Percentiles rank a stretch among this genome's conserved stretches.
These are phyloP conservation scores for Bonia amplexicaulis DNA, from an alignment of 176 grass and related monocot genomes.

Conservation along the genomic window DNA sequence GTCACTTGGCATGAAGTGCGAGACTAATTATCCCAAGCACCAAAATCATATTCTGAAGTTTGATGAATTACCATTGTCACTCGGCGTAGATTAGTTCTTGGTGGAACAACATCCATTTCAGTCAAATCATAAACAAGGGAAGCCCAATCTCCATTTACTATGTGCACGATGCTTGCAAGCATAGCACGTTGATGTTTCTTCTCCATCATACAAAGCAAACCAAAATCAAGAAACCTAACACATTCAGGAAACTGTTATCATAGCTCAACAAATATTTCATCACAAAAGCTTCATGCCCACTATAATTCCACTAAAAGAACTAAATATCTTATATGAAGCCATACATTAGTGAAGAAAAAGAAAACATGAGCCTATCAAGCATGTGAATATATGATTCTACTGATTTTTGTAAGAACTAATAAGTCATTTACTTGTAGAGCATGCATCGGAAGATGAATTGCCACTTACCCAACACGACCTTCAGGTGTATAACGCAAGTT, in stretches of 20 bases:
- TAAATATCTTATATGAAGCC: neutral
- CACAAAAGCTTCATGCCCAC: neutral
- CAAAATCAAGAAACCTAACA: constrained; percentile 97
- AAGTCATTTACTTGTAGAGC: constrained; percentile 10
- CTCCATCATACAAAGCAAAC: constrained; percentile 91
- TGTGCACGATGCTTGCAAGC: constrained; percentile 82
- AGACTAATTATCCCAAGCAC: neutral
- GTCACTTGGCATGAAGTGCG: neutral
- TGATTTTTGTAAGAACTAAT: neutral
- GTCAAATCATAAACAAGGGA: constrained; percentile 86
- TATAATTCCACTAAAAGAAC: neutral
- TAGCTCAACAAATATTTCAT: neutral
- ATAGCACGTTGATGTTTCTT: constrained; percentile 89
- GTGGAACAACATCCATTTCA: constrained; percentile 78
- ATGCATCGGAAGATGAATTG: constrained; percentile 12
- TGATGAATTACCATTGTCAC: constrained; percentile 74
- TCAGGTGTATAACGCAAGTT: constrained; percentile 91
- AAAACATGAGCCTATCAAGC: neutral
- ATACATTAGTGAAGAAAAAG: neutral
- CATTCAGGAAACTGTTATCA: constrained; percentile 18
- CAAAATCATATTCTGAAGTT: neutral
- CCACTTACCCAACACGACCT: constrained; percentile 67
- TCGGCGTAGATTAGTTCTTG: constrained; percentile 70
- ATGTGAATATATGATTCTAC: constrained; percentile 1
- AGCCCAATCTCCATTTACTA: constrained; percentile 91